phyloP scores from a whole-genome alignment of 2,329 filamentous ascomycete species.

The Beauveria pseudobassiana region DNA sequence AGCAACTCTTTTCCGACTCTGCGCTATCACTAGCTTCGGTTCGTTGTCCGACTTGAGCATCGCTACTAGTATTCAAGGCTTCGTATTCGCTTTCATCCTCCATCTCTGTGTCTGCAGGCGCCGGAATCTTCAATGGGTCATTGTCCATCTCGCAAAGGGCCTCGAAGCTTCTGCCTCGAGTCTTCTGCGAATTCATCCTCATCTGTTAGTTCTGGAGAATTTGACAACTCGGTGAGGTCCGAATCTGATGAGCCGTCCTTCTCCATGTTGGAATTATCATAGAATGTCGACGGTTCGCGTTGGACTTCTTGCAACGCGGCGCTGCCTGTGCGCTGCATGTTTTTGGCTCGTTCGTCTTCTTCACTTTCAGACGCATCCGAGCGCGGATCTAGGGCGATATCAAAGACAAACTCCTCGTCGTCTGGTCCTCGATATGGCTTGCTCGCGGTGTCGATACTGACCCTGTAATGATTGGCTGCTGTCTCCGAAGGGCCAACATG shows the following conservation, averaged over 20 bases:
- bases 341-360: neutral
- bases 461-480: neutral
- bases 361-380: neutral
- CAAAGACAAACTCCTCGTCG: conserved; percentile 4
- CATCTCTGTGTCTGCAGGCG: neutral
- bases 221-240: conserved; percentile 6
- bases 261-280: neutral
- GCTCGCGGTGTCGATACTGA: neutral
- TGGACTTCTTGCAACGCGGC: neutral
- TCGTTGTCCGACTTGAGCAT: neutral
- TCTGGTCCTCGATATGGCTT: neutral
- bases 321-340: neutral
- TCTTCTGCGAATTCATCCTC: neutral
- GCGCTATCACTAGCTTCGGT: neutral
- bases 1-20: neutral
- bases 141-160: conserved; percentile 21
- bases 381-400: neutral
- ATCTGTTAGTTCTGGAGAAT: neutral
- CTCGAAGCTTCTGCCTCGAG: conserved; percentile 14
- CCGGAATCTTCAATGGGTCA: neutral
- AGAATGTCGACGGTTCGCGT: neutral
- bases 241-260: neutral
- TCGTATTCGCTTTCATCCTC: neutral
- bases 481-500: neutral
- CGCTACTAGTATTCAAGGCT: neutral